Base-by-base conservation (phyloP, 805 yeast species). In the Torulaspora franciscae region DNA sequence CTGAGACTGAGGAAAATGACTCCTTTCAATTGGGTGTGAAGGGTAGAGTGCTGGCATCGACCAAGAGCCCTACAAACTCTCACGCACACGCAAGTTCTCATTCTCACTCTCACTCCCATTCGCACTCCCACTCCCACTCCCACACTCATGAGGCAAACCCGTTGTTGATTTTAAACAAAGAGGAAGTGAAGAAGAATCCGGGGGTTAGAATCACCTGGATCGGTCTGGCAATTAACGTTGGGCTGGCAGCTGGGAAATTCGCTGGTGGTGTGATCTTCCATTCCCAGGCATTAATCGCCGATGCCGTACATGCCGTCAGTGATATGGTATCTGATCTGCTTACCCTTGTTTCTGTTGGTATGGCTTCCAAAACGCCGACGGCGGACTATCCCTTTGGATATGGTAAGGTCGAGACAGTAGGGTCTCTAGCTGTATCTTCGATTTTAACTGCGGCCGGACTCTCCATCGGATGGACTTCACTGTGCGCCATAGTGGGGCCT, bases 171-270 rank as follows among this genome's bases (percentile, higher is more conserved):
- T 44, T 66, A 50, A 69, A 72, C 59, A 69, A 68, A 51, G 75
- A 70, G 43, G 69, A 74, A 40, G 65, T 74, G 42, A 65, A 68
- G 50, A 66, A 72, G 19, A 86, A 88, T 59, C 95, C 96, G 2
- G 96, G 95, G 9, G 95, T 88, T 13, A 75, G 93, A 54, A 89
- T 91, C 55, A 91, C 99, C 0, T 85, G 95, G 86, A 72, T 91
- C 41, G 99, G 99, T 0, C 73, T 91, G 33, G 67, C 81, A 24
- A 87, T 86, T 34, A 93, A 93, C 61, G 79, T 87, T 9, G 80
- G 85, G 10, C 82, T 93, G 83, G 97, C 96, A 0, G 70, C 77
- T 1, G 82, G 90, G 26, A 93, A 93, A 64, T 90, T 89, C 23
- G 65, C 80, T 17, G 98, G 98, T 25, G 99, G 99, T 6, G 72